phyloP scores from a whole-genome alignment of 176 grass and related monocot species.

The Zoysia japonica region DNA sequence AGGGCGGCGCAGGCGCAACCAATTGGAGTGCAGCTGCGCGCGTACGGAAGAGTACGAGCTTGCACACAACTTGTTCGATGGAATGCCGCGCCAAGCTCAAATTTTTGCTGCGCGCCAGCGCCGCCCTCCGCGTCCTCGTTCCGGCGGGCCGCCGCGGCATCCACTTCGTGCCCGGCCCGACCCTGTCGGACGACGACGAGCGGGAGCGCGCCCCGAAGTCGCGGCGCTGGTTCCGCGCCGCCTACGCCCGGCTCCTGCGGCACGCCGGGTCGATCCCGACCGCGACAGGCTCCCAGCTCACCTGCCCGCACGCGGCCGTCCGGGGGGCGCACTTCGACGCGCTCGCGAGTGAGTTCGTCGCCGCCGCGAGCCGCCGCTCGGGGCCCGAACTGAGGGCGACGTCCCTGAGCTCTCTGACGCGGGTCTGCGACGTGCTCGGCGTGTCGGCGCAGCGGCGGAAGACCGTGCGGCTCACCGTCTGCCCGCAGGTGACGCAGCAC shows the following conservation, averaged over 20 bases:
- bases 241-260: conserved; percentile 69
- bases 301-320: conserved; percentile 30
- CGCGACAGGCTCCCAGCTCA: conserved; percentile 30
- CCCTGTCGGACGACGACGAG: conserved; percentile 16
- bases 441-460: conserved; percentile 72
- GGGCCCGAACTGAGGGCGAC: conserved; percentile 27
- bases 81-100: conserved; percentile 34
- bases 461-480: conserved; percentile 62
- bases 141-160: conserved; percentile 2
- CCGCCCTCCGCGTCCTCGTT: neutral
- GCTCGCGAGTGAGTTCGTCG: conserved; percentile 54
- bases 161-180: conserved; percentile 39
- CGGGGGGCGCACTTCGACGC: conserved; percentile 57
- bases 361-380: conserved; percentile 10
- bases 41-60: neutral
- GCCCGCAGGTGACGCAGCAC: conserved; percentile 84
- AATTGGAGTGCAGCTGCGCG: neutral
- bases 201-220: conserved; percentile 30
- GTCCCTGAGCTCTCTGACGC: conserved; percentile 57
- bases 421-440: conserved; percentile 64
- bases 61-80: conserved; percentile 50
- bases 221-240: conserved; percentile 57
- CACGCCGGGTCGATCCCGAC: neutral
- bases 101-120: neutral
- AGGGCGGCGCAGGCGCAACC: too few relatives aligned